Percentiles rank a stretch among this genome's conserved stretches.
Evolutionary conservation across 2,329 filamentous ascomycete species (phyloP).

Genomic region (Stachybotrys chlorohalonatus): DNA sequence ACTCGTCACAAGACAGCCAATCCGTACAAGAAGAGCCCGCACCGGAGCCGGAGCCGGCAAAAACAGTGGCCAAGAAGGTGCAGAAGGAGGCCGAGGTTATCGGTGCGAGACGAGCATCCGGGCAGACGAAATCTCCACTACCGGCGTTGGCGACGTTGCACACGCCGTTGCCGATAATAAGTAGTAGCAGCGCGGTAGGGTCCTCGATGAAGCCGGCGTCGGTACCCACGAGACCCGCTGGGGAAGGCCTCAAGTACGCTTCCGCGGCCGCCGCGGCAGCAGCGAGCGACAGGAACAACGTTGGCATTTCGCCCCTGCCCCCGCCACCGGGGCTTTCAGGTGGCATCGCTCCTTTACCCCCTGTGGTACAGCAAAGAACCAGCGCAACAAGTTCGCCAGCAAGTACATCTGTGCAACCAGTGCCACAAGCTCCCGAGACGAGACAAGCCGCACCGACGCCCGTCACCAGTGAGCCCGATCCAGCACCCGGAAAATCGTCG

Average conservation of each 20-base stretch:
- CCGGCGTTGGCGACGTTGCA: slow-evolving; percentile 90
- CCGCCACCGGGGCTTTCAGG: slow-evolving; percentile 63
- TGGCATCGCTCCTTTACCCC: slow-evolving; percentile 38
- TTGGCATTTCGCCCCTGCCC: slow-evolving; percentile 88
- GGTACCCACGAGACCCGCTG: slow-evolving; percentile 71
- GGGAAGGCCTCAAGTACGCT: slow-evolving; percentile 91
- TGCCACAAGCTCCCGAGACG: slow-evolving; percentile 23
- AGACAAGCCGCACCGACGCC: slow-evolving; percentile 20
- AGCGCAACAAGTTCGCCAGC: slow-evolving; percentile 49
- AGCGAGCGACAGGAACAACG: slow-evolving; percentile 75
- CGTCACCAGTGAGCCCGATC: slow-evolving; percentile 12
- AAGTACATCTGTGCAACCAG: slow-evolving; percentile 36
- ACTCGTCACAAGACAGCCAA: slow-evolving; percentile 91
- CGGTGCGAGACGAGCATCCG: slow-evolving; percentile 63
- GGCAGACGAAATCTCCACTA: slow-evolving; percentile 86
- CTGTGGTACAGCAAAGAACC: slow-evolving; percentile 41
- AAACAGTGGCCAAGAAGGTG: slow-evolving; percentile 43
- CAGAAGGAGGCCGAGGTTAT: slow-evolving; percentile 49
- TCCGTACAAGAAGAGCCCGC: slow-evolving; percentile 75
- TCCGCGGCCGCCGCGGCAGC: slow-evolving; percentile 92
- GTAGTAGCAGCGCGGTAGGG: slow-evolving; percentile 45
- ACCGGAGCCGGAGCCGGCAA: slow-evolving; percentile 46
- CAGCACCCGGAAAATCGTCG: slow-evolving; percentile 18
- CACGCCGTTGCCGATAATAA: slow-evolving; percentile 54
- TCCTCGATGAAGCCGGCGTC: slow-evolving; percentile 87